A percentile compares a stretch with the other conserved stretches of the same genome.
Evolutionary conservation across 208 protist species (phyloP).

Genomic region (Acanthamoeba culbertsoni): DNA sequence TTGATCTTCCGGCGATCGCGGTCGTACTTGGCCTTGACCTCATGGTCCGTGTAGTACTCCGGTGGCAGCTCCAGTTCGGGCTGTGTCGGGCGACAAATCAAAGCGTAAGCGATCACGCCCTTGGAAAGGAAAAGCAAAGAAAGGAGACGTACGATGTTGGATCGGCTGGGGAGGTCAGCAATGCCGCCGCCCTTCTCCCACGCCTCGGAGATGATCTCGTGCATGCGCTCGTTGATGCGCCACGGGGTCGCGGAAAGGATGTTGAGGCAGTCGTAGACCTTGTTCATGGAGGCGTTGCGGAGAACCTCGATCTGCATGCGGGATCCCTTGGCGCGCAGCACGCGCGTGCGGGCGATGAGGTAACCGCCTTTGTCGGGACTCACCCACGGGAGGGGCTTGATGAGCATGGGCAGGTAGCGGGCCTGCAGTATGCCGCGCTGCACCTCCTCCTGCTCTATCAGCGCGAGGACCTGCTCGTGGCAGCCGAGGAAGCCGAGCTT

Average conservation of each 20-base stretch:
- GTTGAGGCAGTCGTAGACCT: conserved; percentile 69
- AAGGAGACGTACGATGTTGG: conserved; percentile 14
- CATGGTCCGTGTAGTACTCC: neutral
- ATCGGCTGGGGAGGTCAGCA: conserved; percentile 61
- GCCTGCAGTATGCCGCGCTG: neutral
- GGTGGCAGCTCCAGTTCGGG: neutral
- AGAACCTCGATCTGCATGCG: neutral
- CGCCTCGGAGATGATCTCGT: conserved; percentile 57
- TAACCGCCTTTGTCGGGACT: neutral
- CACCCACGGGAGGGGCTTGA: conserved; percentile 52
- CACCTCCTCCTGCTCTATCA: conserved; percentile 17
- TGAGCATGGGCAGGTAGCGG: conserved; percentile 60
- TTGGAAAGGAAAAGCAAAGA: neutral
- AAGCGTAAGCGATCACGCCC: neutral
- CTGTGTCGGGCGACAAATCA: neutral
- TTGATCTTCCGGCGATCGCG: conserved; percentile 20
- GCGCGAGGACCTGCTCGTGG: neutral
- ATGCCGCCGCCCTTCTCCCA: conserved; percentile 67
- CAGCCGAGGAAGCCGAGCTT: neutral
- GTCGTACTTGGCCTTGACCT: neutral
- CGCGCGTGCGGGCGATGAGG: neutral
- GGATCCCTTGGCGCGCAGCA: conserved; percentile 24
- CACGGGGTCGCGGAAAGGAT: conserved; percentile 70
- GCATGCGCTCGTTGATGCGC: conserved; percentile 76
- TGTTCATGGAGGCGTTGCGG: neutral